Conservation (phyloP, 2,329 filamentous ascomycete genomes). For the Ascomycota sp. region DNA sequence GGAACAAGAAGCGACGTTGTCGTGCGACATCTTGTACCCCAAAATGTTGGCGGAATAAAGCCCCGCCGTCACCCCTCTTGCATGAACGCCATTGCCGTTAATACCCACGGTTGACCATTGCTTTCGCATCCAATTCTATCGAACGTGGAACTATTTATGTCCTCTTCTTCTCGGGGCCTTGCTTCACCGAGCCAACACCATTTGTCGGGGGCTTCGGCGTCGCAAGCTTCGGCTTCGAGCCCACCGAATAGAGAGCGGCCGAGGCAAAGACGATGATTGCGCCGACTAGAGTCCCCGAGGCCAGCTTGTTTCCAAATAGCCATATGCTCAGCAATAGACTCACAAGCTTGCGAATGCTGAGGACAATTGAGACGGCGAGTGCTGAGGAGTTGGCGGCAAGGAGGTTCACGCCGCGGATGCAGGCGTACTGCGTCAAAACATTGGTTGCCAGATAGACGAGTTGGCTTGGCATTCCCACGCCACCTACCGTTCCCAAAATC, state of each 20-base stretch:
- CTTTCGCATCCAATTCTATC: too few species aligned
- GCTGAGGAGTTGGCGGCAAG: slow-evolving; percentile 73
- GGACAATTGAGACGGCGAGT: slow-evolving; percentile 82
- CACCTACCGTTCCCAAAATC: slow-evolving; percentile 3
- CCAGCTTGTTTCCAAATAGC: slow-evolving; percentile 72
- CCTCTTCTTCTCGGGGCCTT: too few species aligned
- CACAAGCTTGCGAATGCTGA: slow-evolving; percentile 85
- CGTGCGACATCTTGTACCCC: too few species aligned
- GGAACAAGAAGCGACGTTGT: too few species aligned
- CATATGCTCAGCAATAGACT: slow-evolving; percentile 81
- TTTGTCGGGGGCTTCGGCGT: too few species aligned
- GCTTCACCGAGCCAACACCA: too few species aligned
- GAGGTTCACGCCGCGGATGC: slow-evolving; percentile 90
- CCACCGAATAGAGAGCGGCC: slow-evolving; percentile 75
- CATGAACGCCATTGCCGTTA: too few species aligned
- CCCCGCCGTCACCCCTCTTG: too few species aligned
- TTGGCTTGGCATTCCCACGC: slow-evolving; percentile 35
- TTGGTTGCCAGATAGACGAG: slow-evolving; percentile 51
- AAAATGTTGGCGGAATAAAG: too few species aligned
- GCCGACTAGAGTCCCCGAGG: slow-evolving; percentile 54
- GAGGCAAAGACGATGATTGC: slow-evolving; percentile 73
- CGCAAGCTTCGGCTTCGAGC: slow-evolving; percentile 18
- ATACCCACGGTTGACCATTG: too few species aligned
- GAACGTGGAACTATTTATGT: too few species aligned
- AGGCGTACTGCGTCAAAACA: slow-evolving; percentile 77